phyloP scores from a whole-genome alignment of 2,329 filamentous ascomycete species.

The Talaromyces marneffei region DNA sequence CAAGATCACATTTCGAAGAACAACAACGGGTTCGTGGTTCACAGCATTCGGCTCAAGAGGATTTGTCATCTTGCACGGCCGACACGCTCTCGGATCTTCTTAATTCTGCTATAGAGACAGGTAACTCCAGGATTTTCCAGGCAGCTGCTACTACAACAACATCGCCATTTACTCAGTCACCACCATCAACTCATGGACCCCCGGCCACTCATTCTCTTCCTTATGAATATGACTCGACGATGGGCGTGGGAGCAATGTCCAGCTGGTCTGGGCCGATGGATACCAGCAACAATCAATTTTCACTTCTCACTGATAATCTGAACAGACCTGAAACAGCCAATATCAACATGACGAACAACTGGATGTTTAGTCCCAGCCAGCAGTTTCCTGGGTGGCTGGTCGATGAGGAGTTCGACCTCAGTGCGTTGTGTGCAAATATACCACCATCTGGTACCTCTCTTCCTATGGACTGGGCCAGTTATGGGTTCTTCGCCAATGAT shows the following conservation, averaged over 20 bases:
- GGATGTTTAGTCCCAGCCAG: conserved; percentile 9
- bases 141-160: neutral
- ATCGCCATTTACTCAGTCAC: neutral
- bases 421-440: conserved; percentile 18
- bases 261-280: neutral
- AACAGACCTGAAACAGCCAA: neutral
- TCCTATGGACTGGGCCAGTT: neutral
- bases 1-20: neutral
- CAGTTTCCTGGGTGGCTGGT: conserved; percentile 20
- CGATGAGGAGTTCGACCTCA: conserved; percentile 21
- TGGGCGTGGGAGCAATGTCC: neutral
- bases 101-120: neutral
- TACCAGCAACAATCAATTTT: neutral
- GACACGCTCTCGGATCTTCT: neutral
- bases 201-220: neutral
- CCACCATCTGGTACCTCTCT: conserved; percentile 7
- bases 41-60: neutral
- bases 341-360: neutral
- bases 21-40: neutral
- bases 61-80: neutral
- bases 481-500: neutral
- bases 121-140: neutral
- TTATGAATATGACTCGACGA: neutral
- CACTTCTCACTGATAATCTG: neutral
- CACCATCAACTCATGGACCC: neutral